Evolutionary conservation across 345 rosid species (phyloP), one percentile per base, ranked within the genome.

Genomic region (Turnera subulata): DNA sequence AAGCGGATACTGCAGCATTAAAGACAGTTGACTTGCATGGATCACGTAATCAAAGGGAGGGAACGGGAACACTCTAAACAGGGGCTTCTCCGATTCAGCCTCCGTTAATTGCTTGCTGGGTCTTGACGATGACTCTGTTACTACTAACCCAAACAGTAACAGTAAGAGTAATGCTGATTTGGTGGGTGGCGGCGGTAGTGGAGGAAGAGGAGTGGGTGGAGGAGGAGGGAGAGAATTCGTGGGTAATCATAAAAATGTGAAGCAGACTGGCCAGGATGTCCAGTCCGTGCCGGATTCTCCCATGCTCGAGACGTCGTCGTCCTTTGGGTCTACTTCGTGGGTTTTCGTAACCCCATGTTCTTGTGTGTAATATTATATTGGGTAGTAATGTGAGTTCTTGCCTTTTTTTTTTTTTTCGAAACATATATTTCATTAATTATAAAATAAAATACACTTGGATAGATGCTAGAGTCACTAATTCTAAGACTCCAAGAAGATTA

Each of bases 201-300:
- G 48, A 77, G 77, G n/a, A 73, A 65, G 63, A 50, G 25, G 4
- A 22, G 25, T 25, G 54, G 35, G 16, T n/a, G 15, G 54, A 1
- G 25, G 25, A 50, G 37, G 33, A 51, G 26, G 14, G 79, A 80
- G 72, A 80, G 35, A 29, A 3, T 29, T 29, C 5, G 4, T 29
- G 35, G 35, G 5, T 29, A 80, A 74, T 64, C n/a, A n/a, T 64
- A 82, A 53, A 21, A 71, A 72, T 71, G 81, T 51, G 62, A 42
- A 42, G 45, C 45, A 42, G 45, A 16, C 13, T 42, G 77, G 68
- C 66, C 80, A 78, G 63, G 77, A 93, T 67, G 80, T 93, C 49
- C 86, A 89, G 48, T 86, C 88, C 6, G 80, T 89, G 56, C 97
- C 97, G 13, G 99, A 93, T 70, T 93, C 97, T 45, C 94, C 96